Percentiles rank a stretch among this genome's conserved stretches.
phyloP scores from a whole-genome alignment of 805 yeast species.

The Saccharomycodes ludwigii region DNA sequence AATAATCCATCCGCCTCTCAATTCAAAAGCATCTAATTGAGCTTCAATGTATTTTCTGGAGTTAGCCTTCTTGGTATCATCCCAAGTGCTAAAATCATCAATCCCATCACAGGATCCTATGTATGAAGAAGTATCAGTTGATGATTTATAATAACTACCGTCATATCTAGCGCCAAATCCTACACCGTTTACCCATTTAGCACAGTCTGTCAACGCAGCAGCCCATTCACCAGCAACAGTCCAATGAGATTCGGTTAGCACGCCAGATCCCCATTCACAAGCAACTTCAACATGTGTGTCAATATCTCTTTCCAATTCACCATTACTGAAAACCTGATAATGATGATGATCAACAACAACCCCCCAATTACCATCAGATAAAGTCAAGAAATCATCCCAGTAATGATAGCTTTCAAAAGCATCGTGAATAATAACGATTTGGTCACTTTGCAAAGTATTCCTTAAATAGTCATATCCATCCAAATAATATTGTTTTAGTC shows the following conservation, averaged over 20 bases:
- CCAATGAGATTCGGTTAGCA: slow-evolving; percentile 51
- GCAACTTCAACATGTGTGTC: slow-evolving; percentile 50
- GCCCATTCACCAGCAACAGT: slow-evolving; percentile 79
- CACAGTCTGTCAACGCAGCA: slow-evolving; percentile 87
- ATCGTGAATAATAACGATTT: slow-evolving; percentile 66
- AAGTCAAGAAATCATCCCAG: slow-evolving; percentile 48
- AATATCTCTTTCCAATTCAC: slow-evolving; percentile 43
- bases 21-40: slow-evolving; percentile 75
- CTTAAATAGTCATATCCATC: slow-evolving; percentile 59
- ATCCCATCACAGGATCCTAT: slow-evolving; percentile 52
- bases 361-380: slow-evolving; percentile 36
- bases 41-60: slow-evolving; percentile 75
- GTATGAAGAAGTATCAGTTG: slow-evolving; percentile 26
- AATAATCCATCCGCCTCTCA: slow-evolving; percentile 76
- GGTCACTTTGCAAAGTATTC: slow-evolving; percentile 32
- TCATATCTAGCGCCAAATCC: slow-evolving; percentile 74
- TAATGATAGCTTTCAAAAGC: slow-evolving; percentile 53
- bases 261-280: slow-evolving; percentile 36
- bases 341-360: slow-evolving; percentile 82
- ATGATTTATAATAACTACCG: slow-evolving; percentile 31
- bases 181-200: slow-evolving; percentile 81
- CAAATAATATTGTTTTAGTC: slow-evolving; percentile 45
- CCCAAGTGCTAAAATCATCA: slow-evolving; percentile 42
- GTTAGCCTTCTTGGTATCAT: slow-evolving; percentile 39
- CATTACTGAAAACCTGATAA: slow-evolving; percentile 69